Evolutionary conservation across 352 stramenopile species (phyloP), one percentile per base, ranked within the genome.

Genomic region (Phytophthora sp.): DNA sequence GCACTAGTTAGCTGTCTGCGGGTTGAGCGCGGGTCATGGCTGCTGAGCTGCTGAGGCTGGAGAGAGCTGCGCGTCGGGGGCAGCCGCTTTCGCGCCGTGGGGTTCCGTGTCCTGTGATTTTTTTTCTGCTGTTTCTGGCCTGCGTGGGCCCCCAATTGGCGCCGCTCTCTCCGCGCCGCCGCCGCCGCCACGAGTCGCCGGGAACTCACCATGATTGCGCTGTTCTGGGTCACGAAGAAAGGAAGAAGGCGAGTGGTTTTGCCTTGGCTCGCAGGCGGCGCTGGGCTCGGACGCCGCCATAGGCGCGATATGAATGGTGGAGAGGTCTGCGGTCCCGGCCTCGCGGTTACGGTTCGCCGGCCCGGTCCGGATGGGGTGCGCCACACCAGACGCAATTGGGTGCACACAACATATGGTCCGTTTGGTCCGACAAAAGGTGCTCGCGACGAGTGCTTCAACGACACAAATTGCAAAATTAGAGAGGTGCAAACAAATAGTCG

Each of bases 241-340:
- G 84, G 84, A 93, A 93, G 84, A 93, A 93, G 82, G 85, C 79
- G 80, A 93, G 82, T 93, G 84, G 60, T 77, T 88, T 87, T 72
- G 53, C 41, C 66, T 59, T 55, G 32, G 45, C 54, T 42, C 17
- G 37, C 2, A 3, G 17, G 21, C 27, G 9, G n/a, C 34, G 43
- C 11, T 20, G n/a, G 26, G 26, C 54, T 34, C 20, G 7, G n/a
- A 53, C 26, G 32, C 38, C 12, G 39, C 5, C 44, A 38, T 49
- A 53, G 39, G 18, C 35, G 34, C 37, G 60, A 83, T 74, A 78
- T 84, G 77, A 84, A 77, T 86, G 77, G 77, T 80, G 70, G 73
- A 70, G 74, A 81, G 46, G 52, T 62, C 44, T 13, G 39, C 68
- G 68, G 65, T 74, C 44, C 48, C 21, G 46, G 17, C 46, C 11